Evolutionary conservation across 768 basidiomycete genomes (phyloP).

Genomic region (Agaricus subrufescens): DNA sequence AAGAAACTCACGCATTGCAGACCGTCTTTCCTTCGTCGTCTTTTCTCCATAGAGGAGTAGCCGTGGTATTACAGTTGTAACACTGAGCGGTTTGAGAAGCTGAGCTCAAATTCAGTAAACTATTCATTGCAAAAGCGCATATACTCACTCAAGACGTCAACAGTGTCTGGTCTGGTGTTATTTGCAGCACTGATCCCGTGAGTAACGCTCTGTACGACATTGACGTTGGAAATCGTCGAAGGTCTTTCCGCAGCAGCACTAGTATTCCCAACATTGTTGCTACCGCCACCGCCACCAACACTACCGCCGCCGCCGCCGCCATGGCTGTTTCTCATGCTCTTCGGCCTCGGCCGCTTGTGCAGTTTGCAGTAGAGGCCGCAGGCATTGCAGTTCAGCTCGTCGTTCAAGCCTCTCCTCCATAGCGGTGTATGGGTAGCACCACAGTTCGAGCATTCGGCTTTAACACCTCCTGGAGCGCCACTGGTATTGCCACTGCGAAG

Average conservation of each 20-base stretch:
- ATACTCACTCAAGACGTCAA: conserved; percentile 67
- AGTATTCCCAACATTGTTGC: no score
- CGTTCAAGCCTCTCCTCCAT: conserved; percentile 82
- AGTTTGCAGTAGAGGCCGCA: conserved; percentile 86
- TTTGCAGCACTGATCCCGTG: conserved; percentile 37
- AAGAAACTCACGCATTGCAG: conserved; percentile 73
- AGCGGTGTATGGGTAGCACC: conserved; percentile 86
- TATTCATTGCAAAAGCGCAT: conserved; percentile 8
- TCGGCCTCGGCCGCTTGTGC: conserved; percentile 87
- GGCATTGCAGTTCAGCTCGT: conserved; percentile 87
- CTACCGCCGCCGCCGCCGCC: conserved; percentile 43
- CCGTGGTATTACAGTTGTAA: conserved; percentile 87
- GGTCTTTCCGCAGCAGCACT: no score
- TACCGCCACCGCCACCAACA: no score
- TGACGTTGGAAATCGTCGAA: no score
- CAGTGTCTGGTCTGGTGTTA: conserved; percentile 63
- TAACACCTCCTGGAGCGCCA: conserved; percentile 52
- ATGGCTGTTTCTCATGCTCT: conserved; percentile 78
- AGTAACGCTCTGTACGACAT: no score
- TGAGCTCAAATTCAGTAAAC: not conserved
- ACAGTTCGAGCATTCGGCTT: conserved; percentile 86
- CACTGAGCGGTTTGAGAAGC: conserved; percentile 58
- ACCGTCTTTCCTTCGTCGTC: conserved; percentile 90
- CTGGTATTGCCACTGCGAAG: conserved; percentile 37
- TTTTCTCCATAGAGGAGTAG: conserved; percentile 86